Evolutionary conservation across 2,329 filamentous ascomycete genomes (phyloP).

Genomic region (Escovopsis weberi): DNA sequence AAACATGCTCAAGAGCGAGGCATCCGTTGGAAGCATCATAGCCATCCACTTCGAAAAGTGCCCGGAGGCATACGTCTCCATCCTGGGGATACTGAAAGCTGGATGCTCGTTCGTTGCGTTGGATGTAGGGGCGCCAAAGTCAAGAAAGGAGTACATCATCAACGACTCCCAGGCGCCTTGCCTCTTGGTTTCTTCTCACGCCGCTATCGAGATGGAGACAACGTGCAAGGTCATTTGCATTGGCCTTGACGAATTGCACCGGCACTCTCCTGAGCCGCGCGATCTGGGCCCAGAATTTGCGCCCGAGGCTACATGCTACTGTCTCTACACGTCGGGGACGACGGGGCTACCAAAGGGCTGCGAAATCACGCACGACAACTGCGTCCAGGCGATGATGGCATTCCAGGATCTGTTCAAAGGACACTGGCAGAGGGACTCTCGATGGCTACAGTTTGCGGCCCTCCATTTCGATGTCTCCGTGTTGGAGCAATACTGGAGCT

Average conservation of each 20-base stretch:
- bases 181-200: constrained; percentile 38
- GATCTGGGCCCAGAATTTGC: constrained; percentile 8
- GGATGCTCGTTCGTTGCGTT: constrained; percentile 72
- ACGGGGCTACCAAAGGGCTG: constrained; percentile 81
- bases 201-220: constrained; percentile 16
- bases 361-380: constrained; percentile 76
- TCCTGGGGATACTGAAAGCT: constrained; percentile 68
- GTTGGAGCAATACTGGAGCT: constrained; percentile 89
- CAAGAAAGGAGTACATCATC: constrained; percentile 65
- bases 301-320: constrained; percentile 56
- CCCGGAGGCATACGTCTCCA: constrained; percentile 68
- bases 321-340: constrained; percentile 76
- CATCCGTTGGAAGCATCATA: constrained; percentile 45
- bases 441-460: constrained; percentile 86
- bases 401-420: constrained; percentile 65
- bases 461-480: constrained; percentile 93
- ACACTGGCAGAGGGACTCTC: constrained; percentile 58
- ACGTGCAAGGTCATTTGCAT: constrained; percentile 19
- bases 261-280: constrained; percentile 6
- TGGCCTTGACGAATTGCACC: constrained; percentile 17
- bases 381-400: constrained; percentile 76
- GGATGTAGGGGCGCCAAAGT: constrained; percentile 56
- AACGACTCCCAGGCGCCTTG: constrained; percentile 53
- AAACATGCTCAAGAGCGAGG: constrained; percentile 39
- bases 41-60: constrained; percentile 76